These are phyloP conservation scores for Penicillium sp. DNA, from an alignment of 2,329 filamentous ascomycete species.

Conservation along the genomic window DNA sequence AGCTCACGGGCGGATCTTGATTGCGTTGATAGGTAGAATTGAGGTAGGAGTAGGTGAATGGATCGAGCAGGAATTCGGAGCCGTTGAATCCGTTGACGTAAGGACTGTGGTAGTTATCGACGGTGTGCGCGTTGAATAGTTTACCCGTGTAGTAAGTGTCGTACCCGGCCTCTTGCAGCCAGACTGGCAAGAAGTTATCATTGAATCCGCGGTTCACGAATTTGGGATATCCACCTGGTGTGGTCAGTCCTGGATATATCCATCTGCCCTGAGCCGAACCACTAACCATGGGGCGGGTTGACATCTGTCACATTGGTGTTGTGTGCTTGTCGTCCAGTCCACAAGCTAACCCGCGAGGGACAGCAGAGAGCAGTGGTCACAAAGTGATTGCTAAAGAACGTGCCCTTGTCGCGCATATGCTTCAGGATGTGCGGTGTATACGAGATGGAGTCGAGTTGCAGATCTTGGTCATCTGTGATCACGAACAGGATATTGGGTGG, in stretches of 20 bases:
- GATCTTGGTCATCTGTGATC: constrained; percentile 67
- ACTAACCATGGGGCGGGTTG: constrained; percentile 51
- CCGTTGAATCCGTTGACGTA: constrained; percentile 39
- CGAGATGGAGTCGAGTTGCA: constrained; percentile 59
- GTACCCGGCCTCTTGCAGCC: constrained; percentile 54
- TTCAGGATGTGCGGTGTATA: constrained; percentile 61
- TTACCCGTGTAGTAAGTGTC: constrained; percentile 58
- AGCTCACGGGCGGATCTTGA: constrained; percentile 54
- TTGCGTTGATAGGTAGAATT: constrained; percentile 66
- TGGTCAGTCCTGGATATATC: background rate
- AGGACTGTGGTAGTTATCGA: constrained; percentile 49
- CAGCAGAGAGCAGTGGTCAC: constrained; percentile 68
- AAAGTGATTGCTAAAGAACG: constrained; percentile 62
- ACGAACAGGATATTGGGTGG: constrained; percentile 64
- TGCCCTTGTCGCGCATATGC: constrained; percentile 59
- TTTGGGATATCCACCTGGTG: constrained; percentile 48
- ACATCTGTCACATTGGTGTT: constrained; percentile 69
- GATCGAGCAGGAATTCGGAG: constrained; percentile 47
- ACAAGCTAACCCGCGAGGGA: constrained; percentile 64
- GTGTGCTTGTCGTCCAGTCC: constrained; percentile 66
- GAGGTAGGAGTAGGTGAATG: constrained; percentile 64
- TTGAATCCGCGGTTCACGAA: constrained; percentile 54
- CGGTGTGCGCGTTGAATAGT: constrained; percentile 53
- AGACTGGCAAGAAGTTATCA: constrained; percentile 52
- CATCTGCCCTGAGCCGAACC: no score